phyloP scores from a whole-genome alignment of 2,329 filamentous ascomycete species.

The Ascochyta koolunga region DNA sequence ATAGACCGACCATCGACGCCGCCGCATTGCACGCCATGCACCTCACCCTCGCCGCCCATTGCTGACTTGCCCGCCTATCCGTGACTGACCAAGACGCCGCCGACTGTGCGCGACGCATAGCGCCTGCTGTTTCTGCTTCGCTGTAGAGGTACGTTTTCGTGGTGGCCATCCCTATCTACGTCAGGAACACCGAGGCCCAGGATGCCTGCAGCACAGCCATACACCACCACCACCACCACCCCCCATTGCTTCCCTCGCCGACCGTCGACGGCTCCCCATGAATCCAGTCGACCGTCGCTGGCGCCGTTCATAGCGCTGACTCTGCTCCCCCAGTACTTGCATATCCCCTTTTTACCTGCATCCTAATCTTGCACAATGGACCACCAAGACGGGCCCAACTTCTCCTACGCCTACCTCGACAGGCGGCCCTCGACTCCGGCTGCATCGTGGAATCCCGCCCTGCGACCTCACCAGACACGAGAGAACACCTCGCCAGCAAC shows the following conservation, averaged over 20 bases:
- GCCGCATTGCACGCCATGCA: conserved; percentile 27
- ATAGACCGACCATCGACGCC: not conserved
- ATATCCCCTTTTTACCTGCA: conserved; percentile 40
- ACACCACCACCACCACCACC: not conserved
- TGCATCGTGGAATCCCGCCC: conserved; percentile 62
- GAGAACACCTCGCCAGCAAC: conserved; percentile 15
- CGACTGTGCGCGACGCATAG: conserved; percentile 15
- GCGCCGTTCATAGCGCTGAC: conserved; percentile 30
- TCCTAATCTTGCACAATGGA: conserved; percentile 43
- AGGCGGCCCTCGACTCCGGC: conserved; percentile 23
- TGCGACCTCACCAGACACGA: conserved; percentile 47
- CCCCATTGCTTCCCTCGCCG: not conserved
- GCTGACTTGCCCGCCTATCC: conserved; percentile 24
- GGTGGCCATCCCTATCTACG: conserved; percentile 4
- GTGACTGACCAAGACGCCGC: not conserved
- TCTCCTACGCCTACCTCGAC: conserved; percentile 48
- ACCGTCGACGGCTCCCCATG: not conserved
- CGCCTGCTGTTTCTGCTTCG: conserved; percentile 32
- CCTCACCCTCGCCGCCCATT: conserved; percentile 29
- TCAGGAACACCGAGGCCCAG: conserved; percentile 17
- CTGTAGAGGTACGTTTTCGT: conserved; percentile 44
- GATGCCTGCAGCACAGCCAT: not conserved
- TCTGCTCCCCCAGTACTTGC: conserved; percentile 33
- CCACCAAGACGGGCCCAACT: conserved; percentile 47
- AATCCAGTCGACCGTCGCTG: not conserved